Base-by-base conservation (phyloP, 202 grass and related monocot genomes). In the Eragrostis tef region DNA sequence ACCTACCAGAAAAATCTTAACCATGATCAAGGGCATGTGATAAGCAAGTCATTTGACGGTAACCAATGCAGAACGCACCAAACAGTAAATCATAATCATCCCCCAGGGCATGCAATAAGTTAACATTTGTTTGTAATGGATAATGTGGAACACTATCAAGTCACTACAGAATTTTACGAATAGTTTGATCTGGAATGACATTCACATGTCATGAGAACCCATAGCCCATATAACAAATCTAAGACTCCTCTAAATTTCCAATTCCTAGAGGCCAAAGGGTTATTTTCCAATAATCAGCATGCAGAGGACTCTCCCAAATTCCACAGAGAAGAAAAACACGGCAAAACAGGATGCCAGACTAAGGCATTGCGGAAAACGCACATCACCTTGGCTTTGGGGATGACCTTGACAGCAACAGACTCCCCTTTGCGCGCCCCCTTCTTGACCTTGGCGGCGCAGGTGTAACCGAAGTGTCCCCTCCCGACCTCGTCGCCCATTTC, bases 401-500 rank as follows among this genome's bases (percentile, higher is more conserved):
- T 94, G 85, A 94, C 89, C 79, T 94, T 94, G 64, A 94, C 85
- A 29, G 92, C 92, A 79, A 94, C 89, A 1, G 87, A 67, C 46
- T 89, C 86, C 3, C 86, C 92, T 50, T 94, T 94, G 56, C 64
- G 79, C 21, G 79, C 75, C 4, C 92, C 92, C 85, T 87, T 89
- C 82, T 69, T 91, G 45, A 83, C 78, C 79, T 22, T 89, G 56
- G 92, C 92, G 11, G 85, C 74, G 87, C 92, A 94, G 14, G 92
- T 94, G 84, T 87, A 94, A 9, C 92, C 92, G 75, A 94, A 94
- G 70, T 94, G 92, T 0, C 92, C 92, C 39, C 92, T 63, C 49
- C 89, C 92, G 0, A 91, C 87, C 87, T 94, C 89, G 7, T 88
- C 87, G 6, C 92, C 92, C 52, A 94, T 74, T 4, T 94, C 92